Percentiles rank a stretch among this genome's conserved stretches.
These are phyloP conservation scores for Ophiostoma sp. DNA, from an alignment of 2,329 filamentous ascomycete genomes.

Conservation along the genomic window DNA sequence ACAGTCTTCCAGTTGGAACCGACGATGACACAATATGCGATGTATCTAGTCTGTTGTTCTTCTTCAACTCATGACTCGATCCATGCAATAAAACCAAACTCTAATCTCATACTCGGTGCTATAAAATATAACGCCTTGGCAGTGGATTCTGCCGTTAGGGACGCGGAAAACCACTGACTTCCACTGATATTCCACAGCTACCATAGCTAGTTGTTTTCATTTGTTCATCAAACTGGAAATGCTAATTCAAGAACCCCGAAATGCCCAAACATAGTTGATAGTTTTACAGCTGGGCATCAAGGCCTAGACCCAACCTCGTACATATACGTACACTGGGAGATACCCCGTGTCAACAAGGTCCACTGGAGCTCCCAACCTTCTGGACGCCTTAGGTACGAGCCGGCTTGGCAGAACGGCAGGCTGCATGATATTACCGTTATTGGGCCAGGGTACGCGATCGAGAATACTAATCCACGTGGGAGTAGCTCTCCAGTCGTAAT, in stretches of 20 bases:
- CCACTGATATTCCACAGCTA: not conserved
- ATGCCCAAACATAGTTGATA: too few relatives aligned
- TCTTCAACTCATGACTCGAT: not conserved
- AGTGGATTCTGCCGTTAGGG: not conserved
- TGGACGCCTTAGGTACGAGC: not conserved
- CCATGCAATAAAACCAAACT: not conserved
- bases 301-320: not conserved
- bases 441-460: not conserved
- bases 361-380: not conserved
- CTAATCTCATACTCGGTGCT: not conserved
- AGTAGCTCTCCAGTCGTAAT: too few relatives aligned
- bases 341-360: not conserved
- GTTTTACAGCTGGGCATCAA: not conserved
- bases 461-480: too few relatives aligned
- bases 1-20: too few relatives aligned
- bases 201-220: too few relatives aligned
- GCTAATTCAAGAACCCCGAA: too few relatives aligned
- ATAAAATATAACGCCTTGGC: not conserved
- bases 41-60: too few relatives aligned
- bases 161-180: not conserved
- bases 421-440: not conserved
- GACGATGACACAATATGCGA: too few relatives aligned
- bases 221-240: too few relatives aligned
- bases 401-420: constrained; percentile 9
- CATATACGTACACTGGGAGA: not conserved